Evolutionary conservation across 1,284 basidiomycete species (phyloP), one percentile per base, ranked within the genome.

Genomic region (Xerocomus amazonicus): DNA sequence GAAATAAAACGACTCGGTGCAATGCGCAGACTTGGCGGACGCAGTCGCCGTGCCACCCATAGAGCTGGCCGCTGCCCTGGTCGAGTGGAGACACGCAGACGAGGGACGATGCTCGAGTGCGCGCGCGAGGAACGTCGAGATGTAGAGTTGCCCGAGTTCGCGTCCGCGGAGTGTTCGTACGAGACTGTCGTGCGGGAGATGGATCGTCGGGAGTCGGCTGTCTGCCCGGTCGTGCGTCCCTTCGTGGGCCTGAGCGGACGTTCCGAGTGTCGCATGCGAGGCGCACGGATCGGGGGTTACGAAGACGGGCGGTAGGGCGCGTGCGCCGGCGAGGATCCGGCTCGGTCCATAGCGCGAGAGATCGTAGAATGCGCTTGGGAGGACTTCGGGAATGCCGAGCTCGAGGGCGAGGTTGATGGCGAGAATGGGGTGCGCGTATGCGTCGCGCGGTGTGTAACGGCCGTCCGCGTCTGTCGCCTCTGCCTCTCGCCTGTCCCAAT

Each of bases 341-440:
- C 81, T 82, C 0, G 84, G 81, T 0, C 79, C 83, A 55, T 87
- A 87, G 17, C 85, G 75, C 3, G 82, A 79, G 35, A 88, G 74
- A 55, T 88, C 84, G 63, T 87, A 87, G 59, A 88, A 79, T 0
- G 84, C 84, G 28, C 81, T 72, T 3, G 83, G 79, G 12, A 88
- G 73, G 44, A 88, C 62, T 3, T 73, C 69, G 8, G 73, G 69
- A 0, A 85, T 64, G 41, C 73, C 73, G 49, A 87, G 77, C 50
- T 87, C 80, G 36, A 81, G 65, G 1, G 84, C 83, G 50, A 88
- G 77, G 49, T 82, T 76, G 63, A 88, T 83, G 45, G 83, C 73
- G 41, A 82, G 72, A 52, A 83, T 71, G 3, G 77, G 83, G 65
- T 87, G 84, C 2, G 74, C 63, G 53, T 72, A 78, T 34, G 62